These are phyloP conservation scores for Conidiobolus incongruus DNA, from an alignment of 371 early-diverging fungal genomes.

Conservation along the genomic window DNA sequence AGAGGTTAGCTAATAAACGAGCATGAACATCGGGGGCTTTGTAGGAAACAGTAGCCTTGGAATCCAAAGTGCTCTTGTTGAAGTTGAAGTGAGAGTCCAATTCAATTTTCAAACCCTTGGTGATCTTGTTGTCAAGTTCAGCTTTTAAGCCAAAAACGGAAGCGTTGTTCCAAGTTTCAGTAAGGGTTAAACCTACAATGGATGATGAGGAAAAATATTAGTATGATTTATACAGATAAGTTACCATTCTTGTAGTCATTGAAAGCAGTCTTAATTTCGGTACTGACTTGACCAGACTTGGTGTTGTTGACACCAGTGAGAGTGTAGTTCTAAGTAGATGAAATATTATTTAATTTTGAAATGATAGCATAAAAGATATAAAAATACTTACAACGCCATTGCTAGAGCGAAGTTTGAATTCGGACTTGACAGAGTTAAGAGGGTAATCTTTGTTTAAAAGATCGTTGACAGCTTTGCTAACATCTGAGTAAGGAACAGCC, in stretches of 20 bases:
- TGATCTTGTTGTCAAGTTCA: slow-evolving; percentile 82
- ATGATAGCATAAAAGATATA: not conserved
- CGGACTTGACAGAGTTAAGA: slow-evolving; percentile 81
- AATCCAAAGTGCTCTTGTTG: slow-evolving; percentile 31
- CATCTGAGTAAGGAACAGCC: slow-evolving; percentile 60
- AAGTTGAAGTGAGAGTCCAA: slow-evolving; percentile 21
- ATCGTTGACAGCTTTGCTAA: slow-evolving; percentile 88
- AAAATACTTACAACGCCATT: slow-evolving; percentile 74
- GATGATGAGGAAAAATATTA: not conserved
- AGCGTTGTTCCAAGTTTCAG: slow-evolving; percentile 85
- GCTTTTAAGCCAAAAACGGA: slow-evolving; percentile 80
- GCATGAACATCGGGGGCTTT: slow-evolving; percentile 61
- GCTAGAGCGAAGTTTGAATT: slow-evolving; percentile 83
- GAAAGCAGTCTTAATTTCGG: slow-evolving; percentile 93
- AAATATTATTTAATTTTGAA: not conserved
- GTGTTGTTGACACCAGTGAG: slow-evolving; percentile 82
- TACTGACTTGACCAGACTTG: slow-evolving; percentile 80
- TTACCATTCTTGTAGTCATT: slow-evolving; percentile 69
- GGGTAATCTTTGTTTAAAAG: slow-evolving; percentile 92
- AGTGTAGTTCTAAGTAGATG: slow-evolving; percentile 56
- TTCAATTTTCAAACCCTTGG: slow-evolving; percentile 64
- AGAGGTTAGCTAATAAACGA: slow-evolving; percentile 42
- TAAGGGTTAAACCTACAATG: slow-evolving; percentile 40
- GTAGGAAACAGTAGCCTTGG: slow-evolving; percentile 51
- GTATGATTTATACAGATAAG: not conserved